phyloP scores from a whole-genome alignment of 1,139 yeast species.

The Saccharomyces hybrid region DNA sequence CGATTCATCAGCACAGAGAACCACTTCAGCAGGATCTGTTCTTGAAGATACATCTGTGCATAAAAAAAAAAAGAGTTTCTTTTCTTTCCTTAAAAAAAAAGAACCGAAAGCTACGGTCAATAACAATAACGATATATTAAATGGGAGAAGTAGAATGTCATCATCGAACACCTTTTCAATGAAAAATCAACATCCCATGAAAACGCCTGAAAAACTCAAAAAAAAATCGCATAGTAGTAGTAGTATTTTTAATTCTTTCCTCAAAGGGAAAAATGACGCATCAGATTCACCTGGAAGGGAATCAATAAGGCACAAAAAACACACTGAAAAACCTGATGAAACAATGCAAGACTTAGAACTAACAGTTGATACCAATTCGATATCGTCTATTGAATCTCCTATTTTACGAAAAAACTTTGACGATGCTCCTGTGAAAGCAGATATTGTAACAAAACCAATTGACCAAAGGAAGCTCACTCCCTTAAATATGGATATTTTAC shows the following conservation, averaged over 20 bases:
- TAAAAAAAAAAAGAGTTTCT: slow-evolving; percentile 31
- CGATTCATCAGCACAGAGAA: slow-evolving; percentile 1
- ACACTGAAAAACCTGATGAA: not conserved
- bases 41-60: slow-evolving; percentile 6
- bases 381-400: not conserved
- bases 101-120: slow-evolving; percentile 14
- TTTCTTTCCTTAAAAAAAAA: slow-evolving; percentile 32
- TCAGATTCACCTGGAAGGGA: not conserved
- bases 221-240: slow-evolving; percentile 26
- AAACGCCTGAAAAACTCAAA: slow-evolving; percentile 14
- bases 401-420: not conserved
- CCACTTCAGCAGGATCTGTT: slow-evolving; percentile 9
- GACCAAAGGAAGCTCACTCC: slow-evolving; percentile 3
- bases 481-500: not conserved
- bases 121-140: slow-evolving; percentile 6
- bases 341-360: not conserved
- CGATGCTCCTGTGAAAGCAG: not conserved
- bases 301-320: not conserved
- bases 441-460: not conserved
- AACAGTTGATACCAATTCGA: not conserved
- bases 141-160: slow-evolving; percentile 7
- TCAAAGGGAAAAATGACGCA: slow-evolving; percentile 13
- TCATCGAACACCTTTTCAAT: slow-evolving; percentile 16
- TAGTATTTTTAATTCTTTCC: slow-evolving; percentile 21
- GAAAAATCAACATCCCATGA: slow-evolving; percentile 7